Evolutionary conservation across 2,329 filamentous ascomycete species (phyloP).

Genomic region (Aspergillus flavus): DNA sequence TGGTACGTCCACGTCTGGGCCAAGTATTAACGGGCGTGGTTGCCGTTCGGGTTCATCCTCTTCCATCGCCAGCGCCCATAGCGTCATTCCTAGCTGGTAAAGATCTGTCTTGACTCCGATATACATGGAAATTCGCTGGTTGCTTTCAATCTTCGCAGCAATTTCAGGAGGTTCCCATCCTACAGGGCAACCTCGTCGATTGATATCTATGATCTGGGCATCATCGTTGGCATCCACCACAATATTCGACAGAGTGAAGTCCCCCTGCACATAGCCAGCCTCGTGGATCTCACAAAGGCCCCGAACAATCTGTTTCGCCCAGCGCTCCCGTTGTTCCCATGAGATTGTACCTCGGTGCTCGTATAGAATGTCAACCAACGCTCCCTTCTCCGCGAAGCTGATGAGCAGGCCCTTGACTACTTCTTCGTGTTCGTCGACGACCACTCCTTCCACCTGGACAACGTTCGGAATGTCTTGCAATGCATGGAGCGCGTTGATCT

Average conservation of each 20-base stretch:
- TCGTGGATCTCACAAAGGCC: conserved; percentile 93
- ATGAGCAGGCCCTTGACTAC: conserved; percentile 87
- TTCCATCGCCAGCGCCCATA: conserved; percentile 87
- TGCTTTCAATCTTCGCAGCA: conserved; percentile 78
- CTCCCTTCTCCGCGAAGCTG: conserved; percentile 81
- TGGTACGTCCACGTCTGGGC: conserved; percentile 63
- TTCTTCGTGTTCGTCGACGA: conserved; percentile 75
- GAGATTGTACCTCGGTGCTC: conserved; percentile 66
- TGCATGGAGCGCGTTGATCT: conserved; percentile 89
- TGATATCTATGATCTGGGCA: conserved; percentile 98
- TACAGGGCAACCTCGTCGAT: conserved; percentile 92
- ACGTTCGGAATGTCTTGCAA: conserved; percentile 74
- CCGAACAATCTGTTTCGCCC: conserved; percentile 88
- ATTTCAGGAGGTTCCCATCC: conserved; percentile 98
- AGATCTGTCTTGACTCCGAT: conserved; percentile 98
- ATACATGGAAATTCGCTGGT: conserved; percentile 91
- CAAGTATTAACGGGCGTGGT: conserved; percentile 66
- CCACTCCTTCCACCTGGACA: conserved; percentile 82
- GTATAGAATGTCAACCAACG: conserved; percentile 88
- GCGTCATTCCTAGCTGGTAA: conserved; percentile 93
- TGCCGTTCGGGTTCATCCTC: conserved; percentile 87
- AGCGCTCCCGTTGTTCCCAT: conserved; percentile 77
- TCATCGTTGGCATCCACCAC: conserved; percentile 83
- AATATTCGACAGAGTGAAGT: conserved; percentile 96
- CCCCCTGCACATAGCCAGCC: conserved; percentile 93